A percentile compares a stretch with the other conserved stretches of the same genome.
Evolutionary conservation across 140 eudicot species (phyloP).

Genomic region (Bidens hawaiensis): DNA sequence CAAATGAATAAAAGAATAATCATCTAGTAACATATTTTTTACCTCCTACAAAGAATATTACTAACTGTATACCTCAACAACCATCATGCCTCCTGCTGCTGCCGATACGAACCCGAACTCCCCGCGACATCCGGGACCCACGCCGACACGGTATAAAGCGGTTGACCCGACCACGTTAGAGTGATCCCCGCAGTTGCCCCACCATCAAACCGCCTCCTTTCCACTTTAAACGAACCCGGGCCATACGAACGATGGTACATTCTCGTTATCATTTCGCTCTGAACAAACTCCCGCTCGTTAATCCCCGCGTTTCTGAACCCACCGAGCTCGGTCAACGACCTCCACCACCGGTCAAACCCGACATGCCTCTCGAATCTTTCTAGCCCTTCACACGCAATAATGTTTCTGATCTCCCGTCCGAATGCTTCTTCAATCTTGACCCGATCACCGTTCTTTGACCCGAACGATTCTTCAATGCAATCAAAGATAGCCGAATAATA

Average conservation of each 20-base stretch:
- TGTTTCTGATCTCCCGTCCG: conserved; percentile 78
- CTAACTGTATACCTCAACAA: conserved; percentile 36
- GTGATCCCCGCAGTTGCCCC: conserved; percentile 40
- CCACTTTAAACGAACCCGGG: conserved; percentile 36
- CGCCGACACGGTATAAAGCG: conserved; percentile 78
- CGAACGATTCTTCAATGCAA: conserved; percentile 50
- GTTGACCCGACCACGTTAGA: conserved; percentile 73
- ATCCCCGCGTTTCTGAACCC: conserved; percentile 54
- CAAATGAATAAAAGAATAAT: conserved; percentile 63
- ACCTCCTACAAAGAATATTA: conserved; percentile 63
- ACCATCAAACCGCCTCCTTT: conserved; percentile 39
- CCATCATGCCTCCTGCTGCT: conserved; percentile 12
- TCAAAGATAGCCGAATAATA: conserved; percentile 88
- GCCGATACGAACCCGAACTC: conserved; percentile 33
- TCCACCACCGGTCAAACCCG: conserved; percentile 59
- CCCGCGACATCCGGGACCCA: conserved; percentile 69
- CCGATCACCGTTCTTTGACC: conserved; percentile 51
- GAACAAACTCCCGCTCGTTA: conserved; percentile 65
- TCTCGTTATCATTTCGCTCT: conserved; percentile 68
- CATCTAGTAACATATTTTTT: conserved; percentile 32
- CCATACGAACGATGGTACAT: conserved; percentile 47
- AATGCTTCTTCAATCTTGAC: conserved; percentile 70
- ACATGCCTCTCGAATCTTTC: conserved; percentile 84
- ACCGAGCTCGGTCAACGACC: conserved; percentile 55
- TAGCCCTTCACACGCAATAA: conserved; percentile 84